Conservation (phyloP, 495 filamentous ascomycete species). For the Pyronema domesticum region DNA sequence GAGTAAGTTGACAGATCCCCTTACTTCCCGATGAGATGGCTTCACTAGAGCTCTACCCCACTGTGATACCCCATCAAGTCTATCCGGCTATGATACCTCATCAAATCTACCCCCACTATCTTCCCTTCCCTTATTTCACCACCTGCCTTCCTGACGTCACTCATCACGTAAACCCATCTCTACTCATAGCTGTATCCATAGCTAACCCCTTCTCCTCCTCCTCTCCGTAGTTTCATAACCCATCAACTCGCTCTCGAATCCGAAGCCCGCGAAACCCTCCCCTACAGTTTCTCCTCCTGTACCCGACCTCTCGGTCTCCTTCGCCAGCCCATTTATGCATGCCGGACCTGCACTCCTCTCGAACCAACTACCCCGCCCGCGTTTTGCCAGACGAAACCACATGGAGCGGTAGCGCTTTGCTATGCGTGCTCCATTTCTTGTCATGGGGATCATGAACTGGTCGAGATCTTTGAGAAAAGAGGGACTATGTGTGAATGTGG, state of each 20-base stretch:
- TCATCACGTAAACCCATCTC: too few relatives aligned
- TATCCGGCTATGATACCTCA: too few relatives aligned
- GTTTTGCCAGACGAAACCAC: background rate
- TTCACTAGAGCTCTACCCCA: too few relatives aligned
- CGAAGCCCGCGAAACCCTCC: slow-evolving; percentile 83
- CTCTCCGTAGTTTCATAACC: slow-evolving; percentile 51
- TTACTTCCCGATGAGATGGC: too few relatives aligned
- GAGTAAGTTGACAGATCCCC: too few relatives aligned
- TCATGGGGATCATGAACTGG: slow-evolving; percentile 84
- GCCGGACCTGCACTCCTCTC: slow-evolving; percentile 79
- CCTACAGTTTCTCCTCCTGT: slow-evolving; percentile 88
- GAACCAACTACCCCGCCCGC: slow-evolving; percentile 34
- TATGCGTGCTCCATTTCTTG: slow-evolving; percentile 94
- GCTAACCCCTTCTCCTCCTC: background rate
- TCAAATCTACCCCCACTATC: too few relatives aligned
- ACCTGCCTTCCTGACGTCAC: too few relatives aligned
- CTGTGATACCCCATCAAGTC: too few relatives aligned
- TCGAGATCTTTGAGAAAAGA: slow-evolving; percentile 90
- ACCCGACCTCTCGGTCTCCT: slow-evolving; percentile 72
- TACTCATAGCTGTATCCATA: too few relatives aligned
- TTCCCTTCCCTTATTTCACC: too few relatives aligned
- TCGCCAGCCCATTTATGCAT: slow-evolving; percentile 74
- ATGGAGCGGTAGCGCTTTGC: slow-evolving; percentile 58
- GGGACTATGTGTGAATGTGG: slow-evolving; percentile 96
- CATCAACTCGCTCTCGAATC: slow-evolving; percentile 79